These are phyloP conservation scores for Nevesoporus exiguus DNA, from an alignment of 768 basidiomycete genomes.

Conservation along the genomic window DNA sequence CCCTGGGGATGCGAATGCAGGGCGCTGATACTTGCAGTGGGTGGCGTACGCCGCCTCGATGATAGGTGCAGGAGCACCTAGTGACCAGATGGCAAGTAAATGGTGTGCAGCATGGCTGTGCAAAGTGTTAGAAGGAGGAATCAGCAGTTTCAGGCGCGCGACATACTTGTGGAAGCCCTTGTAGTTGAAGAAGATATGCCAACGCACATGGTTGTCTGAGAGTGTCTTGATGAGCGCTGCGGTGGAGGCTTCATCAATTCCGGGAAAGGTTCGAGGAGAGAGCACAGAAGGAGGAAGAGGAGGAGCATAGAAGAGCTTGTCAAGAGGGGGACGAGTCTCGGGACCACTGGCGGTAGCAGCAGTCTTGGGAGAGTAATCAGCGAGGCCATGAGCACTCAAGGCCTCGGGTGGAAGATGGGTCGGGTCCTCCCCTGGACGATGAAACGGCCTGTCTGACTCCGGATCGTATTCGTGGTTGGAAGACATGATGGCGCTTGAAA, in stretches of 20 bases:
- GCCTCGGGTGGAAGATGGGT: conserved; percentile 17
- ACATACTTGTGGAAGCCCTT: conserved; percentile 33
- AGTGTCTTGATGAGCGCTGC: conserved; percentile 39
- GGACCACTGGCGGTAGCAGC: conserved; percentile 12
- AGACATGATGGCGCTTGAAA: conserved; percentile 10
- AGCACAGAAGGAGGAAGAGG: conserved; percentile 28
- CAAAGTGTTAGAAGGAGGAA: conserved; percentile 16
- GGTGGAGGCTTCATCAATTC: conserved; percentile 37
- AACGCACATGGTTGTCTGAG: conserved; percentile 49
- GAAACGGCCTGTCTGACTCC: conserved; percentile 10
- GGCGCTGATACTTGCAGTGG: conserved; percentile 38
- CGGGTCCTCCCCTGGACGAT: conserved; percentile 19
- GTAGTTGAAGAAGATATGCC: conserved; percentile 53
- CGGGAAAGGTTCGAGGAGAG: conserved; percentile 36
- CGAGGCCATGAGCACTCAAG: conserved; percentile 21
- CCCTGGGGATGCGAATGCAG: conserved; percentile 30
- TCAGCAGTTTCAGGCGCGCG: not conserved
- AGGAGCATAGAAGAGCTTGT: conserved; percentile 22
- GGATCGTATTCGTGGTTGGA: conserved; percentile 8
- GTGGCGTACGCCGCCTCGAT: conserved; percentile 42
- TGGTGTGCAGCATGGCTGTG: conserved; percentile 57
- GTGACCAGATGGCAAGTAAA: conserved; percentile 52
- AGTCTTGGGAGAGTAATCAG: conserved; percentile 18
- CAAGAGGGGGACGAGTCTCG: conserved; percentile 11
- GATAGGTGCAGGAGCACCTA: conserved; percentile 49